Base-by-base conservation (phyloP, 2,329 filamentous ascomycete genomes). In the Exophiala calicioides region DNA sequence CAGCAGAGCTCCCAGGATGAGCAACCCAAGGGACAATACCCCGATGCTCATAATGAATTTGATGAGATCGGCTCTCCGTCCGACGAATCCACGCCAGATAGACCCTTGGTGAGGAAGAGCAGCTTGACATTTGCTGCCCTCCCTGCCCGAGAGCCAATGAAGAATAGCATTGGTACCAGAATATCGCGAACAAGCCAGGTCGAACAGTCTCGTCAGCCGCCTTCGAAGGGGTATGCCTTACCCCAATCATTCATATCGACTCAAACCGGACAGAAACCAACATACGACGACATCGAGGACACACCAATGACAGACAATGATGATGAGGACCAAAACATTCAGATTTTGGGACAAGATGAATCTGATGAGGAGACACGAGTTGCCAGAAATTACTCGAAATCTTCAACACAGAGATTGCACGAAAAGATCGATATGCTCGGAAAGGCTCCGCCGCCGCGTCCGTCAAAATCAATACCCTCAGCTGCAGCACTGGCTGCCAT, bases 71-170 rank as follows among this genome's bases (percentile, higher is more conserved):
- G 67, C 31, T 73, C 72, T 13, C 70, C 72, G 13, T 76, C 73
- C 2, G 71, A 73, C 48, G 66, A 62, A 5, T 74, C 71, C 21
- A 73, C 70, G 12, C 73, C 73, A 5, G 70, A 69, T 40, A 61
- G 88, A 57, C 85, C 86, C 2, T 75, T 88, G 21, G 79, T 94
- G 57, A 84, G 91, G 50, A 97, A 97, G 75, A 95, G 90, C 68
- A 97, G 91, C 65, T 77, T 98, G 50, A 95, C 87, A 49, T 97
- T 98, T 69, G 89, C 93, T 27, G 89, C 93, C 13, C 75, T 98
- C 9, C 93, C 93, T 21, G 90, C 91, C 2, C 81, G 93, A 52
- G 91, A 97, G 62, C 91, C 91, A 26, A 74, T 97, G 41, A 94
- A 94, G 65, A 91, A 90, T 70, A 94, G 86, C 64, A 81, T 90